Percentiles rank a stretch among this genome's conserved stretches.
Evolutionary conservation across 2,329 filamentous ascomycete genomes (phyloP).

Genomic region (Blumeria graminis): DNA sequence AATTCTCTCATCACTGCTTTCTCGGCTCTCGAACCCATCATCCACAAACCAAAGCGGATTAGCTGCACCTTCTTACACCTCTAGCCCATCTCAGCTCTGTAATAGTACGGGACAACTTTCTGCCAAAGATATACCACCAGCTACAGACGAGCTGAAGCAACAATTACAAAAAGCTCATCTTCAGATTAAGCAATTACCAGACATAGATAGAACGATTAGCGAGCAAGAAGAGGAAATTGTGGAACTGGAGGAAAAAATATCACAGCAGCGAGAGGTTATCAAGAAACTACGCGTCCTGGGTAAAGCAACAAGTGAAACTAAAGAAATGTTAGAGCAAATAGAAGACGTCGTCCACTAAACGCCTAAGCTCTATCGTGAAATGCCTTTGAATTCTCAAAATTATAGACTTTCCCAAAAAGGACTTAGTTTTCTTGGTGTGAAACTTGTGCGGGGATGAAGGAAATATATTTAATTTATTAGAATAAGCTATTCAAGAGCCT

Average conservation of each 20-base stretch:
- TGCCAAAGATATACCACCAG: conserved; percentile 53
- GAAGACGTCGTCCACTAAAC: no score
- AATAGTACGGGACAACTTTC: conserved; percentile 9
- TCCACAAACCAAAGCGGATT: conserved; percentile 11
- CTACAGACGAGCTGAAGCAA: conserved; percentile 57
- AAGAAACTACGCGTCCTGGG: conserved; percentile 28
- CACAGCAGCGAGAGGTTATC: conserved; percentile 34
- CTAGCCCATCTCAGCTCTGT: conserved; percentile 17
- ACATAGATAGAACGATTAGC: conserved; percentile 38
- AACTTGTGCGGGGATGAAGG: no score
- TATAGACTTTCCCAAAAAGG: no score
- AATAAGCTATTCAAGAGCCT: no score
- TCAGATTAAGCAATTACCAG: conserved; percentile 39
- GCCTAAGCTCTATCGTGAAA: no score
- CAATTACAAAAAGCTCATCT: conserved; percentile 57
- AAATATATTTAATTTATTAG: no score
- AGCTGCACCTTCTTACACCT: conserved; percentile 11
- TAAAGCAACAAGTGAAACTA: conserved; percentile 14
- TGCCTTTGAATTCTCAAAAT: no score
- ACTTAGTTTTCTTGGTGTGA: no score
- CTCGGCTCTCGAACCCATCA: conserved; percentile 31
- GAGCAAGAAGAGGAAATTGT: conserved; percentile 51
- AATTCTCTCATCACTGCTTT: conserved; percentile 53
- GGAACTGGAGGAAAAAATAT: conserved; percentile 38
- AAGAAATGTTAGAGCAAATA: conserved; percentile 2